phyloP scores from a whole-genome alignment of 495 filamentous ascomycete species.

The Xylaria flabelliformis region DNA sequence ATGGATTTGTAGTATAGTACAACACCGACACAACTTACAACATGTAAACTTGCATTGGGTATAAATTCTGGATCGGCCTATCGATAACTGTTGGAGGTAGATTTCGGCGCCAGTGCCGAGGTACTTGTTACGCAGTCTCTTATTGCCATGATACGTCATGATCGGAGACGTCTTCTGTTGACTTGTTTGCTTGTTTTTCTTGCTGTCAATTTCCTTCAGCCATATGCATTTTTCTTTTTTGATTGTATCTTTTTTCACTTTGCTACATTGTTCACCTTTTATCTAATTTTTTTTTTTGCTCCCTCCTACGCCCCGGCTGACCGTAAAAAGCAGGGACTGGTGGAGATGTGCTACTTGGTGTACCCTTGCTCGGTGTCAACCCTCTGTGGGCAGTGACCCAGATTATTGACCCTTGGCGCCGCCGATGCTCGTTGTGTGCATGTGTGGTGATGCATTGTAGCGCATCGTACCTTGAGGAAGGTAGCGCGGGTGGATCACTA shows the following conservation, averaged over 20 bases:
- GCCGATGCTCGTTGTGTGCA: slow-evolving; percentile 12
- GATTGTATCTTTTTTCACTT: not conserved
- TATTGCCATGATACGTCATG: not conserved
- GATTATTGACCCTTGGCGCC: not conserved
- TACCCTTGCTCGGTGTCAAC: slow-evolving; percentile 5
- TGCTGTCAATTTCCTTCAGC: not conserved
- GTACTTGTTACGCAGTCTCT: not conserved
- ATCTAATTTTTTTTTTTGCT: not conserved
- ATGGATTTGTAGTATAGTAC: not conserved
- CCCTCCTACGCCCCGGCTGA: not conserved
- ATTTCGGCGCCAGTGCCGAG: not conserved
- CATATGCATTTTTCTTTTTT: not conserved
- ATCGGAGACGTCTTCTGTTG: not conserved
- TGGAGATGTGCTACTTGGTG: not conserved
- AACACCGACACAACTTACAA: slow-evolving; percentile 5
- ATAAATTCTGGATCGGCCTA: not conserved
- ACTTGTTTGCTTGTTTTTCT: not conserved
- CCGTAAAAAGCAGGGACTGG: slow-evolving; percentile 9
- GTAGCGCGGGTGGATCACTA: slow-evolving; percentile 5
- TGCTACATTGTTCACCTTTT: not conserved
- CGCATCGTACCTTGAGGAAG: slow-evolving; percentile 10
- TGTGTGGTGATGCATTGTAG: slow-evolving; percentile 5
- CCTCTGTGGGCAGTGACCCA: not conserved
- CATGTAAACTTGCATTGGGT: not conserved
- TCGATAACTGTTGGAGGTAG: not conserved